A percentile compares a stretch with the other conserved stretches of the same genome.
These are phyloP conservation scores for Allomyces arbusculus DNA, from an alignment of 192 early-diverging fungal species.

Conservation along the genomic window DNA sequence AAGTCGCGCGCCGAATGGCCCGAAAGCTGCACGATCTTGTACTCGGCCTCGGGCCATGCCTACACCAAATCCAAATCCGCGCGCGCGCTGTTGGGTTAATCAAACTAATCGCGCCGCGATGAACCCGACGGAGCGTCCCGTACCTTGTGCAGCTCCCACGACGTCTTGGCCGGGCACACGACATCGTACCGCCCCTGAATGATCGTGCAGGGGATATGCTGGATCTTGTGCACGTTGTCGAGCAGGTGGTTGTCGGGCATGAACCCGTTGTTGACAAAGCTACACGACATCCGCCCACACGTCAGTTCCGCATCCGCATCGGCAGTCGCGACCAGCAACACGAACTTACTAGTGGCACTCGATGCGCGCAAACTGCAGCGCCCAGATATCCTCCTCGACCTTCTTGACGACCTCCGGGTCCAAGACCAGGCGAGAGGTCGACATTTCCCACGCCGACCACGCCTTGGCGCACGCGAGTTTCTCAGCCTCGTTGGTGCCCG, in stretches of 20 bases:
- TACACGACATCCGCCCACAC: too few species aligned
- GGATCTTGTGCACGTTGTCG: constrained; percentile 42
- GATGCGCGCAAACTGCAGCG: constrained; percentile 46
- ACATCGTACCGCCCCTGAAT: constrained; percentile 43
- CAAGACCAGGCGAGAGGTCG: neutral
- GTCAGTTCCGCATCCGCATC: too few species aligned
- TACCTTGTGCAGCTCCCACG: constrained; percentile 23
- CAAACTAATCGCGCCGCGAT: constrained; percentile 6
- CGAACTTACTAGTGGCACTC: constrained; percentile 25
- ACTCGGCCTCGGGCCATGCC: constrained; percentile 42
- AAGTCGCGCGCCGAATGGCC: constrained; percentile 45
- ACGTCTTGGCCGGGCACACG: constrained; percentile 20
- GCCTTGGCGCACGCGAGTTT: constrained; percentile 29
- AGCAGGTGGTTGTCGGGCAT: constrained; percentile 36
- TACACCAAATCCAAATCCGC: constrained; percentile 20
- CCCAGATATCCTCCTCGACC: constrained; percentile 33
- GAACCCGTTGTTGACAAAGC: constrained; percentile 52
- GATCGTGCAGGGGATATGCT: constrained; percentile 39
- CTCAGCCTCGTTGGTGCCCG: constrained; percentile 23
- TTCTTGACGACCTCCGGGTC: constrained; percentile 31
- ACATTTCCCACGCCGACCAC: constrained; percentile 11
- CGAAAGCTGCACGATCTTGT: constrained; percentile 33
- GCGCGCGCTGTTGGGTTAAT: neutral
- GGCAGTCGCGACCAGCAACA: neutral
- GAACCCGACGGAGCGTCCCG: constrained; percentile 6